Base-by-base conservation (phyloP, 129 eudicot genomes). In the Tanacetum coccineum region DNA sequence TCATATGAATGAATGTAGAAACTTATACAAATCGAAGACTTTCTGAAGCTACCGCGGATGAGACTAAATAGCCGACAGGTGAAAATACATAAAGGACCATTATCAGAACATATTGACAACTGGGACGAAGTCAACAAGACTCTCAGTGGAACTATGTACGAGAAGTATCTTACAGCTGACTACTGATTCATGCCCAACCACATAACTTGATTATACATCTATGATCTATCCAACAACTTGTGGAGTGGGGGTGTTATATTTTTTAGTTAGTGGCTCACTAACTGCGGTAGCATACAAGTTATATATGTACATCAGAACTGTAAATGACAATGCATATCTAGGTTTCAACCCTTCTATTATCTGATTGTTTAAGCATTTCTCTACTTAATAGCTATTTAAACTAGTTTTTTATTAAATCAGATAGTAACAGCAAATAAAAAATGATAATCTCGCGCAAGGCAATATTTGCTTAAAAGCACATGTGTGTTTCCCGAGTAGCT, bases 61-160 rank as follows among this genome's bases (percentile, higher is more conserved):
- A 76, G 81, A 62, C 81, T 87, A 9, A 81, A 77, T n/a, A 91
- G 95, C 56, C 75, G 70, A 7, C 97, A 87, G 57, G 90, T 87
- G 46, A 91, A 83, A 83, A 91, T 91, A 71, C 97, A 91, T 79
- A 74, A 77, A 79, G 96, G 98, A 22, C 77, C 92, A 6, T 71
- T 93, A 49, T 74, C 80, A 25, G 87, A 88, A 21, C 88, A 93
- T 56, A 81, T 93, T 26, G 69, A 67, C 71, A 93, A 93, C 61
- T 88, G 96, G 96, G 83, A 81, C 0, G 95, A 80, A 11, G 87
- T 93, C 6, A 81, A 74, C 56, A 82, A 55, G 74, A 81, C 91
- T 13, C 87, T 93, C 9, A 61, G 60, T 12, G 98, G 98, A 73
- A 88, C 98, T 4, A 59, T 66, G 13, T 93, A 88, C 53, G 95